Evolutionary conservation across 495 filamentous ascomycete genomes (phyloP).

Genomic region (Letharia lupina): DNA sequence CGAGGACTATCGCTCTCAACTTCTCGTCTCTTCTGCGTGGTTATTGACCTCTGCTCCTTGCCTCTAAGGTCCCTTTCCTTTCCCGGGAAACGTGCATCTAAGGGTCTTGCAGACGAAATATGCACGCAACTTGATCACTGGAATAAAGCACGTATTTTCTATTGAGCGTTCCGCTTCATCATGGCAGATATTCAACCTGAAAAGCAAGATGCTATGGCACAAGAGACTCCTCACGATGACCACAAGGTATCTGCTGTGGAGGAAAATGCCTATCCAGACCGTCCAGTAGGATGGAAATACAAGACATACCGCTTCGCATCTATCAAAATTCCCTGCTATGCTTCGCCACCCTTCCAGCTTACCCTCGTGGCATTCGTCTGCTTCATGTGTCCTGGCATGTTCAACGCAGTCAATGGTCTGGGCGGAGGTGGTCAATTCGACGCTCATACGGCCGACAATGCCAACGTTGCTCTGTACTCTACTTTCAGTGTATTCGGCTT

Average conservation of each 20-base stretch:
- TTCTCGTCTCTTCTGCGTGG: background rate
- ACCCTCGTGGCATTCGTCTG: conserved; percentile 53
- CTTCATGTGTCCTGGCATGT: conserved; percentile 72
- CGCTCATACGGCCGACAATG: conserved; percentile 33
- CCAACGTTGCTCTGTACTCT: conserved; percentile 56
- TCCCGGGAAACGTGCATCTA: background rate
- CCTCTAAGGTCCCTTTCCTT: background rate
- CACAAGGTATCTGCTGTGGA: background rate
- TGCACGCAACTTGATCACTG: background rate
- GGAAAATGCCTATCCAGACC: conserved; percentile 10
- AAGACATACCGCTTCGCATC: conserved; percentile 41
- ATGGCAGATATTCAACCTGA: conserved; percentile 1
- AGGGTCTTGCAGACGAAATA: background rate
- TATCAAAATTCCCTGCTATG: conserved; percentile 54
- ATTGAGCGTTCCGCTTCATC: background rate
- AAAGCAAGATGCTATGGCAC: background rate
- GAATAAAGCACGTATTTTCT: background rate
- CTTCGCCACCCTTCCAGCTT: conserved; percentile 55
- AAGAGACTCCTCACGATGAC: background rate
- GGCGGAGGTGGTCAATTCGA: conserved; percentile 46
- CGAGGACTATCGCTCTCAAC: background rate
- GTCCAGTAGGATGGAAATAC: conserved; percentile 41
- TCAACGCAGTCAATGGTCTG: conserved; percentile 56
- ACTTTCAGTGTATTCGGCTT: conserved; percentile 48
- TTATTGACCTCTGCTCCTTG: background rate